Evolutionary conservation across 2,329 filamentous ascomycete genomes (phyloP).

Genomic region (Trichoderma sp.): DNA sequence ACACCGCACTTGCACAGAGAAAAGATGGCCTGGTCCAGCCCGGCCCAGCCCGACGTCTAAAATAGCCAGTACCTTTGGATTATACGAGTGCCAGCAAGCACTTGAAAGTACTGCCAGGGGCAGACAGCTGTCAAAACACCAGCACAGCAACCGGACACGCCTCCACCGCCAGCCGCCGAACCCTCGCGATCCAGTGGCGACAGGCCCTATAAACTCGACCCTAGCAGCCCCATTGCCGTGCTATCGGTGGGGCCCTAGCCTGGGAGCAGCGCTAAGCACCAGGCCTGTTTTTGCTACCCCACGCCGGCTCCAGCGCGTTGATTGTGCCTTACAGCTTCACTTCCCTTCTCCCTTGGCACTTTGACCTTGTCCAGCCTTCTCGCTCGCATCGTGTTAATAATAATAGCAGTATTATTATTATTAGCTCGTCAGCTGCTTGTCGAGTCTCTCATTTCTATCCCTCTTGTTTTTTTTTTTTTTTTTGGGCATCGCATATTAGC

Average conservation of each 20-base stretch:
- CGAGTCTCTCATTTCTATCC: background rate
- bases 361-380: background rate
- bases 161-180: conserved; percentile 14
- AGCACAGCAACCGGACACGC: background rate
- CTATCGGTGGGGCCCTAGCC: conserved; percentile 11
- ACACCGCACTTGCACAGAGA: background rate
- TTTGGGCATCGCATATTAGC: background rate
- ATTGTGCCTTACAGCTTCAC: conserved; percentile 19
- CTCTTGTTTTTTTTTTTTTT: background rate
- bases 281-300: conserved; percentile 18
- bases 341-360: background rate
- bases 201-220: conserved; percentile 10
- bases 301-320: conserved; percentile 14
- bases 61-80: conserved; percentile 10
- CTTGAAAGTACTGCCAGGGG: conserved; percentile 1
- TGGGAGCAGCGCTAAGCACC: conserved; percentile 16
- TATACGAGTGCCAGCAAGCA: conserved; percentile 5
- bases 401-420: conserved; percentile 8
- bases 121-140: conserved; percentile 8
- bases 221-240: conserved; percentile 18
- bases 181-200: conserved; percentile 5
- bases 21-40: conserved; percentile 8
- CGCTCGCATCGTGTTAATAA: conserved; percentile 1
- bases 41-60: conserved; percentile 17
- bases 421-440: conserved; percentile 13